These are phyloP conservation scores for Parathielavia appendiculata DNA, from an alignment of 495 filamentous ascomycete genomes.

Conservation along the genomic window DNA sequence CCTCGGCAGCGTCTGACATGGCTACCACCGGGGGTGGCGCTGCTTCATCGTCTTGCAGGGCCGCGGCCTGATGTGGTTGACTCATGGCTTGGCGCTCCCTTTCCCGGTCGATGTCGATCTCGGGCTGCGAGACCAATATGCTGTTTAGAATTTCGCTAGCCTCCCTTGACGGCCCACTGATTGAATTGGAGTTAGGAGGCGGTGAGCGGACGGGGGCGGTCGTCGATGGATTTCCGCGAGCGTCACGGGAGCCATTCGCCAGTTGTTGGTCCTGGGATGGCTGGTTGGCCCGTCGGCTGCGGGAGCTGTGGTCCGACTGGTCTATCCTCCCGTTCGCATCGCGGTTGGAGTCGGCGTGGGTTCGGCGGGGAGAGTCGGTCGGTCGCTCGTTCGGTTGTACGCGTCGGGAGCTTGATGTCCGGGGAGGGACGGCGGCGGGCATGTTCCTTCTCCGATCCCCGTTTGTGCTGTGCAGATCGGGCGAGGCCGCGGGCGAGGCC, in stretches of 20 bases:
- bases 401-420: conserved; percentile 51
- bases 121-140: conserved; percentile 71
- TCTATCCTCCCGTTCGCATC: conserved; percentile 30
- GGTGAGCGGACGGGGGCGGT: conserved; percentile 40
- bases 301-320: conserved; percentile 39
- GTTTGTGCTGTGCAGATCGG: conserved; percentile 41
- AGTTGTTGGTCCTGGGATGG: conserved; percentile 34
- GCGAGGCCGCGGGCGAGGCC: conserved; percentile 36
- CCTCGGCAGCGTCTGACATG: conserved; percentile 54
- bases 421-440: conserved; percentile 53
- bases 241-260: conserved; percentile 45
- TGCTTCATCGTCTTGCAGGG: conserved; percentile 42
- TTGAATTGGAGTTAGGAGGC: conserved; percentile 28
- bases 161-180: conserved; percentile 53
- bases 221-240: conserved; percentile 41
- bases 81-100: conserved; percentile 63
- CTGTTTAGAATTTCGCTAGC: conserved; percentile 71
- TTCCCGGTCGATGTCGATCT: conserved; percentile 73
- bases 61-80: conserved; percentile 44
- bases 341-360: conserved; percentile 36
- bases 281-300: conserved; percentile 47
- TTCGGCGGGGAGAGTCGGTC: conserved; percentile 36
- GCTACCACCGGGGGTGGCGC: conserved; percentile 52
- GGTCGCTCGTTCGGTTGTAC: conserved; percentile 40
- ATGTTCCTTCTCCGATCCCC: conserved; percentile 40